Conservation (phyloP, 306 rosid genomes). For the Quercus rubra region DNA sequence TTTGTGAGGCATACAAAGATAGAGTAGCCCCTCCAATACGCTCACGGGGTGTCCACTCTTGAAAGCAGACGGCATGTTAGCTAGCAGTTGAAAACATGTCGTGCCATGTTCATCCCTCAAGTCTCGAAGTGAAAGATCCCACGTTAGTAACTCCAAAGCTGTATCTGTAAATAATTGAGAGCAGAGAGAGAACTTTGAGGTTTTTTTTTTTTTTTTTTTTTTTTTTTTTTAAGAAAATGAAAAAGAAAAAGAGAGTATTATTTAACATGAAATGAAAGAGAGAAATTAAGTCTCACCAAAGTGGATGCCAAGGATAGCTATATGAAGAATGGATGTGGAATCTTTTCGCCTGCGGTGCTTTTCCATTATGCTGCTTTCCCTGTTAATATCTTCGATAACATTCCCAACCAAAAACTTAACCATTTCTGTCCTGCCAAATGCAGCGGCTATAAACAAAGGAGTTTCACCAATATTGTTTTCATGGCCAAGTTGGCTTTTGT, state of each 20-base stretch:
- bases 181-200: neutral
- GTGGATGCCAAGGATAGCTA: constrained; percentile 14
- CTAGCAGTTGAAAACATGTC: constrained; percentile 20
- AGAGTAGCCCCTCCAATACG: neutral
- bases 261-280: neutral
- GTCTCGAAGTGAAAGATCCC: neutral
- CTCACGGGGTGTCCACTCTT: constrained; percentile 5
- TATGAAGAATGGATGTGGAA: constrained; percentile 20
- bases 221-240: too few relatives aligned
- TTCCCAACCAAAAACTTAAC: neutral
- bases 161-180: neutral
- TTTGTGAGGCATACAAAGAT: constrained; percentile 1
- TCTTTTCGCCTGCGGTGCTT: neutral
- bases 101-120: neutral
- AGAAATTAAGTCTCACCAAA: constrained; percentile 9
- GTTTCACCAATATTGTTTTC: constrained; percentile 10
- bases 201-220: too few relatives aligned
- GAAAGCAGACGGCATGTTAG: constrained; percentile 20
- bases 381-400: neutral
- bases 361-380: neutral
- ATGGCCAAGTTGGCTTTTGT: neutral
- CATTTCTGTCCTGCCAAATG: neutral
- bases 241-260: neutral
- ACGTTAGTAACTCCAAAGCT: neutral
- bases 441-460: constrained; percentile 22